Conservation (phyloP, 306 rosid species). For the Pachyrhizus erosus region DNA sequence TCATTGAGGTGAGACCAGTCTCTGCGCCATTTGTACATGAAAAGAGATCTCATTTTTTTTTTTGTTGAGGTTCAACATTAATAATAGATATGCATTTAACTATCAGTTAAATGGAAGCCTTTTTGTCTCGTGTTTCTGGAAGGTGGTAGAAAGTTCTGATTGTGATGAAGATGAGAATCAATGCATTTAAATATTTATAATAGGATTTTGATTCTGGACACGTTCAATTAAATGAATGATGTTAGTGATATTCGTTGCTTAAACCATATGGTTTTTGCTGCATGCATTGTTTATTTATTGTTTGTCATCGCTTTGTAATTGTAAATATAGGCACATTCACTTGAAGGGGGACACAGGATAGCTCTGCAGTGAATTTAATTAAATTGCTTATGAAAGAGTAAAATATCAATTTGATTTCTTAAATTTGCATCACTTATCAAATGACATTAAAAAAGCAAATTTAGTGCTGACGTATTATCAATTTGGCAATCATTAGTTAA, state of each 20-base stretch:
- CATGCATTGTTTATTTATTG: conserved; percentile 7
- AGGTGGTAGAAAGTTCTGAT: conserved; percentile 34
- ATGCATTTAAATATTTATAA: conserved; percentile 28
- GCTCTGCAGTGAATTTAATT: neutral
- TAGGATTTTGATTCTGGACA: conserved; percentile 39
- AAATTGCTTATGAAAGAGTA: neutral
- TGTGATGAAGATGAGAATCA: conserved; percentile 34
- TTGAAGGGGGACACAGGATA: neutral
- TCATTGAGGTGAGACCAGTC: conserved; percentile 32
- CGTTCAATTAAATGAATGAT: conserved; percentile 27
- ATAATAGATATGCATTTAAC: conserved; percentile 12
- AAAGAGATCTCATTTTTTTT: conserved; percentile 22
- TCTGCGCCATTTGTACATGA: conserved; percentile 41
- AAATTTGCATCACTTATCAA: neutral
- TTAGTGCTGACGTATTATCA: no score
- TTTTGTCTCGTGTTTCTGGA: conserved; percentile 30
- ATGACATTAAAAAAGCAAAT: neutral
- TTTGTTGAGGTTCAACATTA: conserved; percentile 32
- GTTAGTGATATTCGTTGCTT: neutral
- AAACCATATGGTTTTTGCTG: neutral
- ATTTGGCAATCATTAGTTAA: no score
- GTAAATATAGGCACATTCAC: neutral
- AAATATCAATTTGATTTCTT: neutral
- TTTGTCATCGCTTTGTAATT: no score
- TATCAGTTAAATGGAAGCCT: conserved; percentile 15